phyloP scores from a whole-genome alignment of 2,329 filamentous ascomycete genomes.

The Aspergillus sp. region DNA sequence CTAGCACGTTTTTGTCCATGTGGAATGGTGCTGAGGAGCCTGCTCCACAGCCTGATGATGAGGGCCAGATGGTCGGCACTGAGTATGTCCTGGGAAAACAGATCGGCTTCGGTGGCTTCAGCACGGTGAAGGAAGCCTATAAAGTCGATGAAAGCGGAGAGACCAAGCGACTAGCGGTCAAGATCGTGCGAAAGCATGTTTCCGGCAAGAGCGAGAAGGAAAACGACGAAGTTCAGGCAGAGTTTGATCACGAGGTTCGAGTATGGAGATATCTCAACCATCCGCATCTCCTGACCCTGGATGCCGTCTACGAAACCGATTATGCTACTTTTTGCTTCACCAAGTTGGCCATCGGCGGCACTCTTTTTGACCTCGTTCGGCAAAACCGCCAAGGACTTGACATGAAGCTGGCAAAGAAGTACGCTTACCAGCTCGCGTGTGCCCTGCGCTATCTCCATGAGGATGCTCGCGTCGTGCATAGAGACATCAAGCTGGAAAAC shows the following conservation, averaged over 20 bases:
- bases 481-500: slow-evolving; percentile 69
- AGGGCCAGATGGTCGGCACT: slow-evolving; percentile 64
- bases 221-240: slow-evolving; percentile 63
- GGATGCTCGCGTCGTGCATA: slow-evolving; percentile 64
- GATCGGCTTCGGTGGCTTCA: slow-evolving; percentile 65
- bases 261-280: slow-evolving; percentile 66
- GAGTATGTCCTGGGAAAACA: slow-evolving; percentile 67
- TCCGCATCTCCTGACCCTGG: slow-evolving; percentile 59
- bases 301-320: slow-evolving; percentile 64
- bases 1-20: slow-evolving; percentile 57
- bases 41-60: slow-evolving; percentile 58
- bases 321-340: slow-evolving; percentile 70
- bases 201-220: slow-evolving; percentile 55
- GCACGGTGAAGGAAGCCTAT: slow-evolving; percentile 64
- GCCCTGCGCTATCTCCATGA: slow-evolving; percentile 66
- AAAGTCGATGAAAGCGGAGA: slow-evolving; percentile 57
- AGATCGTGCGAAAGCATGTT: slow-evolving; percentile 63
- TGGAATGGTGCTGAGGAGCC: slow-evolving; percentile 44
- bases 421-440: slow-evolving; percentile 61
- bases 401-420: slow-evolving; percentile 54
- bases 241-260: slow-evolving; percentile 67
- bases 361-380: slow-evolving; percentile 61
- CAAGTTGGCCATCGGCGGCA: slow-evolving; percentile 61
- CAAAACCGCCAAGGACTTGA: slow-evolving; percentile 54
- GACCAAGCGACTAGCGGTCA: slow-evolving; percentile 58